Evolutionary conservation across 768 basidiomycete genomes (phyloP).

Genomic region (Mycena galericulata): DNA sequence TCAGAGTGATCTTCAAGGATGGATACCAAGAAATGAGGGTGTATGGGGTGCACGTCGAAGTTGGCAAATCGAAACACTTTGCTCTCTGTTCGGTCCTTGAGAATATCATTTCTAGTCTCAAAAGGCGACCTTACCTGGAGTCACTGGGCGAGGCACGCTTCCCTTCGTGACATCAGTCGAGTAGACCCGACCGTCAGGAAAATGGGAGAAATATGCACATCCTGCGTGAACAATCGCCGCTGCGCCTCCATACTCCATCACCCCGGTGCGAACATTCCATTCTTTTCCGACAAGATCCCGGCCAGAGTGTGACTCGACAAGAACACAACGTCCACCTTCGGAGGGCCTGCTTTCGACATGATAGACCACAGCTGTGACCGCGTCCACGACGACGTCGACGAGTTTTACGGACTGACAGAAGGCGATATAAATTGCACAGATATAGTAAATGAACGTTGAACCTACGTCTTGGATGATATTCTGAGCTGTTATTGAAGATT

Average conservation of each 20-base stretch:
- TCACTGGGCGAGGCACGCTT: conserved; percentile 60
- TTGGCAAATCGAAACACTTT: conserved; percentile 63
- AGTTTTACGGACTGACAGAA: conserved; percentile 35
- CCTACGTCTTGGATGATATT: conserved; percentile 58
- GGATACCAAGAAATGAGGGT: conserved; percentile 59
- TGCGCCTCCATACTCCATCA: conserved; percentile 82
- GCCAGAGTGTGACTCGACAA: conserved; percentile 55
- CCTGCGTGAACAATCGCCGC: conserved; percentile 64
- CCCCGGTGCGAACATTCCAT: conserved; percentile 67
- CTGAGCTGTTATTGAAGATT: conserved; percentile 62
- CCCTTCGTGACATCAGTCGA: conserved; percentile 43
- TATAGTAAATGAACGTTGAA: too few species aligned
- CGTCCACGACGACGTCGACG: conserved; percentile 56
- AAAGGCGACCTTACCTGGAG: conserved; percentile 54
- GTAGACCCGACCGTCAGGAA: conserved; percentile 66
- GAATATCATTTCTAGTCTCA: neutral
- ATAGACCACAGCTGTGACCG: conserved; percentile 53
- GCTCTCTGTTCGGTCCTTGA: conserved; percentile 44
- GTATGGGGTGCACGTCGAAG: conserved; percentile 62
- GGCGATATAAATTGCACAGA: neutral
- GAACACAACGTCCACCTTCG: conserved; percentile 47
- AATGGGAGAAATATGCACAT: conserved; percentile 70
- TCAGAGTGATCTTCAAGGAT: conserved; percentile 71
- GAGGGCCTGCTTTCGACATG: conserved; percentile 62
- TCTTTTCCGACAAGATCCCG: conserved; percentile 62